Base-by-base conservation (phyloP, 345 rosid genomes). In the Pistacia atlantica region DNA sequence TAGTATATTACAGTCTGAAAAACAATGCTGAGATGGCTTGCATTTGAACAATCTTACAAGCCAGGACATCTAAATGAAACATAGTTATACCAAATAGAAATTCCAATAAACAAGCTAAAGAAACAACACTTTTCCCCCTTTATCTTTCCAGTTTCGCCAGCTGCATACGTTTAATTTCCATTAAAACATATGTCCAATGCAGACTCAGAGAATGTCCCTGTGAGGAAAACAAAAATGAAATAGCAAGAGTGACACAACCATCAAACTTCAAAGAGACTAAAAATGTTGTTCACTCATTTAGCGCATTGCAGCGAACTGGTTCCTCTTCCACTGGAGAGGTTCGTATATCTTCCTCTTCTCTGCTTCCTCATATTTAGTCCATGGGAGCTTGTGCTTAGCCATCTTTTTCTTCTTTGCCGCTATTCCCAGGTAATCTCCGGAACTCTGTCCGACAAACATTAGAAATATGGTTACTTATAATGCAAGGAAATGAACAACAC, bases 301-400 rank as follows among this genome's bases (percentile, higher is more conserved):
- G 67, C 78, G 83, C 69, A 70, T 76, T 20, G 87, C 87, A 20
- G 82, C 91, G 16, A 90, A 82, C 3, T 81, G 83, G 80, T 84
- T 90, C 83, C 94, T 80, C 83, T 83, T 87, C 90, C 89, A 89
- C 58, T 73, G 80, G 46, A 85, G 86, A 71, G 79, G 82, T 14
- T 71, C 84, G 75, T 84, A 73, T 16, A 69, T 67, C 78, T 68
- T 78, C 46, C 46, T 42, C 69, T 79, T 69, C 17, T 54, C 79
- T 56, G 69, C 82, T 59, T 82, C 78, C 65, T 86, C 88, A 5
- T 18, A 31, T 77, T 84, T 85, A 9, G 83, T 80, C 90, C 92
- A 86, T 37, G 92, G 94, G 48, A 87, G 67, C 80, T 83, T 90
- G 81, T 87, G 91, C 82, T 89, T 89, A 3, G 94, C 94, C 80